Base-by-base conservation (phyloP, 2,329 filamentous ascomycete species). In the Elsinoe batatas region DNA sequence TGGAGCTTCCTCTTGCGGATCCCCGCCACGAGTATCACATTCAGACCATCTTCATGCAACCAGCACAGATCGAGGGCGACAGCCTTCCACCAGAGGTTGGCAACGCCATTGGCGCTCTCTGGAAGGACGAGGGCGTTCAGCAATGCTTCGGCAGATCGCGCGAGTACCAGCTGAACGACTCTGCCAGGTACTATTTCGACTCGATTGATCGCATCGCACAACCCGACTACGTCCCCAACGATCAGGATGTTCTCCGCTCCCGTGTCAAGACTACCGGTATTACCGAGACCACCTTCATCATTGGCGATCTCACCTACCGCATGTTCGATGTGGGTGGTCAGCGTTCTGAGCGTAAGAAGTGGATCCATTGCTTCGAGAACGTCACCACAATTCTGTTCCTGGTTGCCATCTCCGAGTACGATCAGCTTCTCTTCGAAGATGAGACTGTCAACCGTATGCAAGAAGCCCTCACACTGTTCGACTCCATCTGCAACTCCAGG, bases 1-100 rank as follows among this genome's bases (percentile, higher is more conserved):
- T 84, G 49, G 81, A 84, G 72, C 79, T 96, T 18, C 91, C 91
- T 20, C 82, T 96, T 54, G 88, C 93, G 70, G 90, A 95, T 69
- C 87, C 88, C 70, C 84, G 88, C 67, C 89, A 91, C 78, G 91
- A 96, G 74, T 95, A 95, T 75, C 91, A 96, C 71, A 91, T 96
- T 57, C 90, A 96, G 77, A 95, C 91, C 68, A 94, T 96, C 72
- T 96, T 96, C 79, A 95, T 95, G 88, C 91, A 96, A 71, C 91
- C 91, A 51, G 87, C 89, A 61, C 91, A 96, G 77, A 96, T 96
- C 61, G 91, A 96, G 74, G 91, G 91, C 61, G 91, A 96, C 68
- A 88, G 89, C 64, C 79, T 96, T 36, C 90, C 91, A n/a, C 87
- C 89, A 11, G 91, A 95, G 76, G 91, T 96, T 63, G 91, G 91